These are phyloP conservation scores for Phytophthora sp. DNA, from an alignment of 352 stramenopile genomes.

Conservation along the genomic window DNA sequence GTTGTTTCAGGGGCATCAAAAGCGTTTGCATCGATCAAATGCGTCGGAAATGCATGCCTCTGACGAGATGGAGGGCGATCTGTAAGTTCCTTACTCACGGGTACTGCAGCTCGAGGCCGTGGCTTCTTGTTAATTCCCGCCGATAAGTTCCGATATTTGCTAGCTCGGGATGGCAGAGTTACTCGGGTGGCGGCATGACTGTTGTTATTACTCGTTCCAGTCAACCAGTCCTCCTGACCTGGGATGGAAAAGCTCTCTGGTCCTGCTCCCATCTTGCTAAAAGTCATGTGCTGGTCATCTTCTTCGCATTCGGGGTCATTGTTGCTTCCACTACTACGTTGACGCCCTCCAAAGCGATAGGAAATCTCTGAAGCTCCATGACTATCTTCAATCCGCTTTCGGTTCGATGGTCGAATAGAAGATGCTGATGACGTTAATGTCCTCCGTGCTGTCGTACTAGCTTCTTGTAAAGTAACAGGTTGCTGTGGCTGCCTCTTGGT, in stretches of 20 bases:
- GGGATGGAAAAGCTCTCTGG: conserved; percentile 6
- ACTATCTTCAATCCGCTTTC: conserved; percentile 20
- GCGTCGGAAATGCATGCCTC: conserved; percentile 75
- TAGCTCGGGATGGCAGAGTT: conserved; percentile 28
- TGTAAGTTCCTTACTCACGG: conserved; percentile 2
- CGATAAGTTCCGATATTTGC: conserved; percentile 37
- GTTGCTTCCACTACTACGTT: conserved; percentile 14
- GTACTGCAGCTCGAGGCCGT: conserved; percentile 1
- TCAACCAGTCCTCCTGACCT: conserved; percentile 16
- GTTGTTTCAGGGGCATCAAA: conserved; percentile 33
- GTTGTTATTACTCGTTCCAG: background rate
- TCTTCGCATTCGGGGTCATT: conserved; percentile 12
- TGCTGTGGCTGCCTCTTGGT: conserved; percentile 1
- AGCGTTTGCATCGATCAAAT: conserved; percentile 67
- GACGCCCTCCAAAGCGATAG: background rate
- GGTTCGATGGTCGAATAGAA: conserved; percentile 47
- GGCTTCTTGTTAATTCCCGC: conserved; percentile 29
- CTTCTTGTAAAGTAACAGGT: background rate
- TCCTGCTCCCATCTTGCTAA: background rate
- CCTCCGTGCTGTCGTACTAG: conserved; percentile 4
- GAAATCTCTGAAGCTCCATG: background rate
- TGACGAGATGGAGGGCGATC: conserved; percentile 78
- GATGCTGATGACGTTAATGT: conserved; percentile 56
- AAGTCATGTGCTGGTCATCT: background rate
- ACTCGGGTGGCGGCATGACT: background rate